Evolutionary conservation across 495 filamentous ascomycete genomes (phyloP).

Genomic region (Aspergillus sclerotioniger): DNA sequence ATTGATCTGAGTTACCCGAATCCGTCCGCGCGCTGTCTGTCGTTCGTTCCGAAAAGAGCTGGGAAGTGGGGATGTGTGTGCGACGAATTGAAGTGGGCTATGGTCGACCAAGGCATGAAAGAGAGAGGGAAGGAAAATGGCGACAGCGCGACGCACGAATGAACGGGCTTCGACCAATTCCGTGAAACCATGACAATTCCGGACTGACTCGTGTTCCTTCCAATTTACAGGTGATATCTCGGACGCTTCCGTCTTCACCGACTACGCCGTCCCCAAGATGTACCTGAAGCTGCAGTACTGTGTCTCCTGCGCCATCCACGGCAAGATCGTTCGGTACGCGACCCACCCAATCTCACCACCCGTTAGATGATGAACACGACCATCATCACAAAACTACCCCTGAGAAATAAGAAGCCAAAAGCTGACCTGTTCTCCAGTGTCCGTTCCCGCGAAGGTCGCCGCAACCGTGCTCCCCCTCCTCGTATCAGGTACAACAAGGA

Average conservation of each 20-base stretch:
- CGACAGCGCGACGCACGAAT: conserved; percentile 11
- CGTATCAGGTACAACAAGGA: conserved; percentile 99
- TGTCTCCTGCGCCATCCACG: conserved; percentile 99
- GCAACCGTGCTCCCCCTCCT: conserved; percentile 97
- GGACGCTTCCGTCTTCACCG: conserved; percentile 96
- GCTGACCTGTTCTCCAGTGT: conserved; percentile 60
- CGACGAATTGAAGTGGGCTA: conserved; percentile 13
- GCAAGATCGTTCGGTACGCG: conserved; percentile 99
- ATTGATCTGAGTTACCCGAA: conserved; percentile 7
- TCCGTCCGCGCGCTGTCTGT: conserved; percentile 16
- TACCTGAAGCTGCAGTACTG: conserved; percentile 99
- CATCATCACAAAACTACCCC: not conserved
- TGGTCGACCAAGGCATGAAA: not conserved
- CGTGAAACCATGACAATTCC: not conserved
- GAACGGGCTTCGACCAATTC: not conserved
- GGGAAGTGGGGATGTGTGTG: not conserved
- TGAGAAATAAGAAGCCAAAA: conserved; percentile 5
- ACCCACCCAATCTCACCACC: conserved; percentile 1
- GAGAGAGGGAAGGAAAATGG: not conserved
- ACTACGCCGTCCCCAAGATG: conserved; percentile 99
- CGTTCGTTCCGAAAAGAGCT: conserved; percentile 13
- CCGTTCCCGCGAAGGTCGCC: conserved; percentile 92
- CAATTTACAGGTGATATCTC: conserved; percentile 89
- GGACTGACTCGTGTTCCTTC: conserved; percentile 16
- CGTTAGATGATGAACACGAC: not conserved